Base-by-base conservation (phyloP, 2,329 filamentous ascomycete genomes). In the Leptodontidium sp. region DNA sequence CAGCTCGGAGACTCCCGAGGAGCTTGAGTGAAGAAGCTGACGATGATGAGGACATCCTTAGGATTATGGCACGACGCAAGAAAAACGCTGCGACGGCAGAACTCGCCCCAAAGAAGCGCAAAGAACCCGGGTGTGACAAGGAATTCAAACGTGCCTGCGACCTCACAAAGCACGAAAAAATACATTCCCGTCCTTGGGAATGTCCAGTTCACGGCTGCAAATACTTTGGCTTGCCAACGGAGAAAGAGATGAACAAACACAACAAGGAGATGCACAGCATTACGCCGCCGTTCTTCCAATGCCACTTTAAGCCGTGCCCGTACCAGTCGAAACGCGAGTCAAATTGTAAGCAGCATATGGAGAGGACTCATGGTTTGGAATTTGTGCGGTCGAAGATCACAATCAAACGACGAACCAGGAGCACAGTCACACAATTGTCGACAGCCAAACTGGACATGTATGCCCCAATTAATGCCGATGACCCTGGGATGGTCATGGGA, bases 161-260 rank as follows among this genome's bases (percentile, higher is more conserved):
- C 38, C 38, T 40, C 38, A 11, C 38, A 40, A 40, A 40, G 8
- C 38, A 40, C 38, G 38, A 40, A 12, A 11, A 40, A 40, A 9
- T 6, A 40, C 38, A 40, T 40, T 40, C 38, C 11, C 38, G 38
- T 40, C 38, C 38, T 40, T 40, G 38, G 38, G 9, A 40, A 40
- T 40, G 38, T 40, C 38, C 38, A 40, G 4, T 40, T 12, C 4
- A 40, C 5, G 11, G 38, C 38, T 40, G 38, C 38, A 40, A 11
- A 40, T 40, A 40, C 38, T 11, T 40, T 40, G 38, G 38, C 11
- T 40, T 4, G 45, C 9, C 4, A 47, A 47, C n/a, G 73, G 94
- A 91, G 81, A 96, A 47, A 7, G 45, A 17, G 11, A 2, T 47
- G 1, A 47, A 21, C 8, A 47, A 8, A 21, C 15, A 21, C 6